Evolutionary conservation across 2,329 filamentous ascomycete species (phyloP), one percentile per base, ranked within the genome.

Genomic region (Bimuria novae-zelandiae): DNA sequence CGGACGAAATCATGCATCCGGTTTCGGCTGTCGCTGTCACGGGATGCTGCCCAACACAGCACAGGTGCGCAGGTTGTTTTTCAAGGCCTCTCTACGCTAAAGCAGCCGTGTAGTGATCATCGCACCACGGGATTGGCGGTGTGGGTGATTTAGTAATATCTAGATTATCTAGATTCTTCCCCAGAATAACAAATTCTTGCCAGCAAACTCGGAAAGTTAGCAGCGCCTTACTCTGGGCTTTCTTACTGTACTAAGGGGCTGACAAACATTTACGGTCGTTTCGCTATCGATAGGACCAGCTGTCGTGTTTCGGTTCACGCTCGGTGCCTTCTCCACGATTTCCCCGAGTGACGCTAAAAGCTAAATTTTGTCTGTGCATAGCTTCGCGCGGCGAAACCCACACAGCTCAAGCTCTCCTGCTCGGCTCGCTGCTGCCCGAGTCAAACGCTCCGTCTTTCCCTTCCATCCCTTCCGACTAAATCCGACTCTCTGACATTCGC

Each of bases 241-340:
- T 12, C 7, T 7, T 8, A 4, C 22, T 8, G 19, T 16, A 27
- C 17, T 8, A 35, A 33, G 17, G 40, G n/a, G 40, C 23, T 4
- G 17, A 37, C 3, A 27, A 8, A 27, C 14, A 3, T 33, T n/a
- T 8, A 21, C 19, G n/a, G n/a, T n/a, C n/a, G 32, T 32, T 33
- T n/a, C 23, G 27, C 49, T 23, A 23, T 49, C 30, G 47, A 17
- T 23, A 27, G 33, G 22, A 11, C 12, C 22, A 32, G 33, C 23
- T 42, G 40, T 27, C 19, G 17, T 29, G 36, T 33, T 33, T 32
- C 11, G 16, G 33, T 36, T 16, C 33, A 5, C 41, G 23, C 22
- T 42, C 57, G 48, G 65, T 52, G 57, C 57, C 56, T 65, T 67
- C 67, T 67, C 68, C 67, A 70, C 64, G 66, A 59, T 60, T 64